A percentile compares a stretch with the other conserved stretches of the same genome.
These are phyloP conservation scores for Capillidium rhysosporum DNA, from an alignment of 371 early-diverging fungal genomes.

Conservation along the genomic window DNA sequence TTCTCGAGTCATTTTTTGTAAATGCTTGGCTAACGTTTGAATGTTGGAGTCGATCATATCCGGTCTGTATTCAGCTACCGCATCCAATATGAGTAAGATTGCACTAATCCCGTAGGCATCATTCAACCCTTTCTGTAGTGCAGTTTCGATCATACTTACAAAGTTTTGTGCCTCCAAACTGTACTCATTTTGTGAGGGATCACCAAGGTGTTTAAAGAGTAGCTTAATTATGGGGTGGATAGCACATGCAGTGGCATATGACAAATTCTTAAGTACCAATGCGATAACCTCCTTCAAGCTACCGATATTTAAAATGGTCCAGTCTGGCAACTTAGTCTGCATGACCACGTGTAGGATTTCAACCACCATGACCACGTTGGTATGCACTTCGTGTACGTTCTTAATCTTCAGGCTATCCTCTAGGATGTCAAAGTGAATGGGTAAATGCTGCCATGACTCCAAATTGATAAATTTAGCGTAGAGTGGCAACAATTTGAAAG, in stretches of 20 bases:
- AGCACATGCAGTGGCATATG: conserved; percentile 31
- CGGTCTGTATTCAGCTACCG: conserved; percentile 38
- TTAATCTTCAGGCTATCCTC: conserved; percentile 14
- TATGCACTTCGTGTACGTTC: conserved; percentile 17
- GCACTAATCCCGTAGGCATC: conserved; percentile 38
- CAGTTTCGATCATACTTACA: conserved; percentile 20
- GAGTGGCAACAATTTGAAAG: conserved; percentile 35
- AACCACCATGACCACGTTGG: conserved; percentile 33
- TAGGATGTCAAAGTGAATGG: conserved; percentile 15
- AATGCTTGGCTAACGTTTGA: conserved; percentile 55
- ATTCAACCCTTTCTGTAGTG: conserved; percentile 13
- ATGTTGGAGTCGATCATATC: conserved; percentile 49
- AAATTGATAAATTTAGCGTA: conserved; percentile 33
- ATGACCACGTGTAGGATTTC: conserved; percentile 46
- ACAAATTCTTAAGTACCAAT: conserved; percentile 40
- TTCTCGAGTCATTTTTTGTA: conserved; percentile 69
- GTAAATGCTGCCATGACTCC: conserved; percentile 21
- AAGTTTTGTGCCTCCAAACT: conserved; percentile 5
- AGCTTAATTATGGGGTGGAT: conserved; percentile 43
- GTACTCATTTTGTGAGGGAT: not conserved
- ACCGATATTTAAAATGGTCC: conserved; percentile 42
- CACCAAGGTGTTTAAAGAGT: conserved; percentile 20
- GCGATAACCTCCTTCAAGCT: conserved; percentile 45
- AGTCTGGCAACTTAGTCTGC: conserved; percentile 30
- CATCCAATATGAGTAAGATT: conserved; percentile 48